A percentile compares a stretch with the other conserved stretches of the same genome.
Evolutionary conservation across 345 rosid genomes (phyloP).

Genomic region (Eutrema yunnanense): DNA sequence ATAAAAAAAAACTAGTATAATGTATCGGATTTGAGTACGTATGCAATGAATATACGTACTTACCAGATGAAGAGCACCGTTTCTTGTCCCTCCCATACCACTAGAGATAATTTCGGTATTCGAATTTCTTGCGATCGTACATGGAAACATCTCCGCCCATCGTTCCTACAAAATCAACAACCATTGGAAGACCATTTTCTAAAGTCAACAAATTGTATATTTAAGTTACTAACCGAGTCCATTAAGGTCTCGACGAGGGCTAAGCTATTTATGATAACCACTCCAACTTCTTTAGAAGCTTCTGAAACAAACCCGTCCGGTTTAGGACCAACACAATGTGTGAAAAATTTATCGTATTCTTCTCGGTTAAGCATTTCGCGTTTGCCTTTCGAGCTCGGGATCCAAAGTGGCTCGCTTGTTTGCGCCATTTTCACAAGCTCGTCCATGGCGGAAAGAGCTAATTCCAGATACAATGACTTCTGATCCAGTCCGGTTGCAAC

Average conservation of each 20-base stretch:
- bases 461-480: slow-evolving; percentile 69
- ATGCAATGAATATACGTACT: not conserved
- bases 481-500: slow-evolving; percentile 38
- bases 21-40: not conserved
- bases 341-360: slow-evolving; percentile 47
- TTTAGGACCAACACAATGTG: slow-evolving; percentile 64
- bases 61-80: slow-evolving; percentile 87
- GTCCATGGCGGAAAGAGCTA: slow-evolving; percentile 81
- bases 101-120: slow-evolving; percentile 62
- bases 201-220: not conserved
- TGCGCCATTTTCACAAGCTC: slow-evolving; percentile 85
- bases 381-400: slow-evolving; percentile 51
- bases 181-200: not conserved
- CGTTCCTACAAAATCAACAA: slow-evolving; percentile 34
- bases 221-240: slow-evolving; percentile 61
- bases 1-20: not conserved
- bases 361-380: slow-evolving; percentile 26
- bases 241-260: slow-evolving; percentile 89
- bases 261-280: slow-evolving; percentile 80
- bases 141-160: slow-evolving; percentile 94
- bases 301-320: slow-evolving; percentile 64
- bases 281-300: slow-evolving; percentile 79
- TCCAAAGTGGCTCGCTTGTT: slow-evolving; percentile 76
- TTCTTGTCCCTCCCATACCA: slow-evolving; percentile 86
- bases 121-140: slow-evolving; percentile 63